A percentile compares a stretch with the other conserved stretches of the same genome.
These are phyloP conservation scores for Passalora sequoiae DNA, from an alignment of 2,329 filamentous ascomycete species.

Conservation along the genomic window DNA sequence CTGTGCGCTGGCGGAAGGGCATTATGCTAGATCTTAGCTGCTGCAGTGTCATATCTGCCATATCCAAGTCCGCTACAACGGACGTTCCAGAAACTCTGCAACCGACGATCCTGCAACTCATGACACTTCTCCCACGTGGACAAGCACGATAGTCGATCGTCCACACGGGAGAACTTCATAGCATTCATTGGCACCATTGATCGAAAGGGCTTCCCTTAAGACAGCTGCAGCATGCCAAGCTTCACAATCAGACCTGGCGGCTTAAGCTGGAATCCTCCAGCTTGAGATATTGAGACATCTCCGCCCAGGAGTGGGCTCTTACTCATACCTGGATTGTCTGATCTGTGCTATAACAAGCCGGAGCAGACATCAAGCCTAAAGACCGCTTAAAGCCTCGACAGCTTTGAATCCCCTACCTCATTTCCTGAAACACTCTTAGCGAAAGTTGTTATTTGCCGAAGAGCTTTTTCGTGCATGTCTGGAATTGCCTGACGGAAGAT, in stretches of 20 bases:
- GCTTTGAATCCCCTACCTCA: neutral
- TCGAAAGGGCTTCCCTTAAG: constrained; percentile 35
- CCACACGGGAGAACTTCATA: constrained; percentile 39
- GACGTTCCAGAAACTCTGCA: constrained; percentile 24
- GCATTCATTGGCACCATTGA: constrained; percentile 28
- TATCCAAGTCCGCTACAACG: constrained; percentile 22
- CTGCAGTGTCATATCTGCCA: constrained; percentile 22
- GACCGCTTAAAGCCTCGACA: neutral
- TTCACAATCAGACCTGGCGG: constrained; percentile 31
- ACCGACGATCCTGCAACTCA: constrained; percentile 35
- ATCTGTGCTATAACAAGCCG: too few species aligned
- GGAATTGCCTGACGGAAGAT: constrained; percentile 27
- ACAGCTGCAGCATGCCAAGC: constrained; percentile 34
- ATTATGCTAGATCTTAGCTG: constrained; percentile 31
- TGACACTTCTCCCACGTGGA: constrained; percentile 36
- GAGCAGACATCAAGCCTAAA: too few species aligned
- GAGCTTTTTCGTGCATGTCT: constrained; percentile 20
- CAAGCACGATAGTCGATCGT: too few species aligned
- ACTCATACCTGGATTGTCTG: too few species aligned
- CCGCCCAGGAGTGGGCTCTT: neutral
- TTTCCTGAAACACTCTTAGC: constrained; percentile 12
- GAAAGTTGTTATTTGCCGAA: constrained; percentile 22
- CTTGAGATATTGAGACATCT: constrained; percentile 32
- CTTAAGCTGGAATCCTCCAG: constrained; percentile 32
- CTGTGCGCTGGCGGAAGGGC: constrained; percentile 33